Percentiles rank a stretch among this genome's conserved stretches.
phyloP scores from a whole-genome alignment of 2,329 filamentous ascomycete genomes.

The Ophiostoma sp. region DNA sequence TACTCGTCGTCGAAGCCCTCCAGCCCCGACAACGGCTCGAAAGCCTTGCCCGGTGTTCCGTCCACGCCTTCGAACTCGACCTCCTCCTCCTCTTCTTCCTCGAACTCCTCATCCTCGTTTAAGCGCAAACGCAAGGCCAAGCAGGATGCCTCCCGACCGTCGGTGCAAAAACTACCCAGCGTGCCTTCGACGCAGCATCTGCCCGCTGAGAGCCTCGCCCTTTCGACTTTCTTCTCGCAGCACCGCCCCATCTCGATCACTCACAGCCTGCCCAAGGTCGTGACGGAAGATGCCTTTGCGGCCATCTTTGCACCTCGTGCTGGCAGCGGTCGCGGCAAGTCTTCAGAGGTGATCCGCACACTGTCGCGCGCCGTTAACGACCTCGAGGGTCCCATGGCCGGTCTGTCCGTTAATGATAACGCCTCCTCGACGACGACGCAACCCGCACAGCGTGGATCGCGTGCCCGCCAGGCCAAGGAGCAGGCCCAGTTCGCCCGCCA shows the following conservation, averaged over 20 bases:
- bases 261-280: conserved; percentile 71
- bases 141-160: conserved; percentile 41
- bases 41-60: conserved; percentile 53
- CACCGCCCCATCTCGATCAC: conserved; percentile 92
- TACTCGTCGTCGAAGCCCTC: conserved; percentile 65
- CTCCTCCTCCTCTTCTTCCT: conserved; percentile 22
- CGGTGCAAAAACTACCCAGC: conserved; percentile 62
- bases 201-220: conserved; percentile 68
- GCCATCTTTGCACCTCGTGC: conserved; percentile 71
- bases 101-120: conserved; percentile 36
- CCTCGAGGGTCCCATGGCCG: conserved; percentile 59
- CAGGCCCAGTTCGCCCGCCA: conserved; percentile 23
- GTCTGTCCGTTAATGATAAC: conserved; percentile 45
- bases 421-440: conserved; percentile 42
- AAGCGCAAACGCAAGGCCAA: conserved; percentile 62
- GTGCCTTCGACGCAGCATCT: conserved; percentile 76
- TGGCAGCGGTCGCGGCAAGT: conserved; percentile 47
- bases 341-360: conserved; percentile 66
- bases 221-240: conserved; percentile 93
- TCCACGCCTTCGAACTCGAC: conserved; percentile 45
- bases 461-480: conserved; percentile 34
- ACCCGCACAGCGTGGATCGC: background rate
- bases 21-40: conserved; percentile 57
- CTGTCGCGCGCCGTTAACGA: conserved; percentile 61
- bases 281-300: conserved; percentile 75